These are phyloP conservation scores for Panicum miliaceum DNA, from an alignment of 176 grass and related monocot genomes.

Conservation along the genomic window DNA sequence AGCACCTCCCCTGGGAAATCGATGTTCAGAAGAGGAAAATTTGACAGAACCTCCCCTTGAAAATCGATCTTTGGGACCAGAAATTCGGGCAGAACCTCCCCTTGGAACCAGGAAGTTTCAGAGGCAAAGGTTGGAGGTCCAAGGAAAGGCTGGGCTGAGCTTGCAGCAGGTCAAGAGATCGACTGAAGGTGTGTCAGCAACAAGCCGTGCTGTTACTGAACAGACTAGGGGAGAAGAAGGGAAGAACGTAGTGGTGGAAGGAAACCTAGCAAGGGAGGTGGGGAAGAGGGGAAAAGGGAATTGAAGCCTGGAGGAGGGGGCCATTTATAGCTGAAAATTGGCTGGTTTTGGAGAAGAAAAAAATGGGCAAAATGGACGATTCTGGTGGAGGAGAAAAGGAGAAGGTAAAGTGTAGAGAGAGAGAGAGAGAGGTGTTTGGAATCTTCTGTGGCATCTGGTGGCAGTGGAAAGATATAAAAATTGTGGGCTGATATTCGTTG, in stretches of 20 bases:
- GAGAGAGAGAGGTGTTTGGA: constrained; percentile 37
- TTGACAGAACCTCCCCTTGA: constrained; percentile 19
- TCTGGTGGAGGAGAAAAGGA: constrained; percentile 40
- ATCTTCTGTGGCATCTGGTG: constrained; percentile 40
- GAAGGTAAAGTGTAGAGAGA: not conserved
- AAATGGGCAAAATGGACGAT: not conserved
- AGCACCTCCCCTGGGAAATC: constrained; percentile 4
- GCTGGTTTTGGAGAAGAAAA: constrained; percentile 9
- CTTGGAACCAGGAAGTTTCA: not conserved
- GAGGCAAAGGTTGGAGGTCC: not conserved
- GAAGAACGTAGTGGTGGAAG: constrained; percentile 17
- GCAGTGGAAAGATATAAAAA: constrained; percentile 29
- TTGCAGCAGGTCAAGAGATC: not conserved
- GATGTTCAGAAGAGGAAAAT: not conserved
- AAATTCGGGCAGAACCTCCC: not conserved
- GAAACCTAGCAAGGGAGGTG: constrained; percentile 55
- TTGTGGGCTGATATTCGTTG: constrained; percentile 27
- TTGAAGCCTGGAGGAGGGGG: constrained; percentile 60
- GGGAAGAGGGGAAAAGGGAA: constrained; percentile 89
- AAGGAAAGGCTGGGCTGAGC: not conserved
- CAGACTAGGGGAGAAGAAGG: not conserved
- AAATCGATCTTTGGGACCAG: not conserved
- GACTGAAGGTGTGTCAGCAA: not conserved
- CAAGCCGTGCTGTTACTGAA: constrained; percentile 9
- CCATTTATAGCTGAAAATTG: constrained; percentile 74